Evolutionary conservation across 164 flowering plant species (phyloP).

Genomic region (Berberis vulgaris): DNA sequence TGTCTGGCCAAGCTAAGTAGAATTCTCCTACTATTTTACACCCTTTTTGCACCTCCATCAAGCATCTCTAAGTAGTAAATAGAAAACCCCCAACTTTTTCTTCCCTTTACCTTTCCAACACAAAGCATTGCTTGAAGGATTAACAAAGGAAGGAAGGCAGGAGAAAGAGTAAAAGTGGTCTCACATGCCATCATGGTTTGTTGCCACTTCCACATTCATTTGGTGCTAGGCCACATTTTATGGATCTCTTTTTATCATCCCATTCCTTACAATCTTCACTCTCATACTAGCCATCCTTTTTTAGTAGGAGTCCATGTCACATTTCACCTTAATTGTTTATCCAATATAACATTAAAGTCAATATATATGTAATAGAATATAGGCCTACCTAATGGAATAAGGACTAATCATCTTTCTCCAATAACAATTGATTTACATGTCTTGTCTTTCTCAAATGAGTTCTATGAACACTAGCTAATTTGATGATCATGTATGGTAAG

Average conservation of each 20-base stretch:
- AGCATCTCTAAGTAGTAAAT: neutral
- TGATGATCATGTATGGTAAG: too few relatives aligned
- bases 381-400: conserved; percentile 1
- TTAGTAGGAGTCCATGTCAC: too few relatives aligned
- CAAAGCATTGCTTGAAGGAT: conserved; percentile 2
- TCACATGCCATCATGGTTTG: neutral
- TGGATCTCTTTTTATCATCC: too few relatives aligned
- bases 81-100: neutral
- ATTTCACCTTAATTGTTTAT: too few relatives aligned
- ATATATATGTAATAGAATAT: too few relatives aligned
- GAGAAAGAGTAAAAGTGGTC: neutral
- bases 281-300: too few relatives aligned
- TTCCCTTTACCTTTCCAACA: neutral
- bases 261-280: too few relatives aligned
- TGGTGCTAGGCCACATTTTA: neutral
- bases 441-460: neutral
- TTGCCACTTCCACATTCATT: neutral
- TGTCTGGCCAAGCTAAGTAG: too few relatives aligned
- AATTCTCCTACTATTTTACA: too few relatives aligned
- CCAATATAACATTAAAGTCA: too few relatives aligned
- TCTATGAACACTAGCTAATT: neutral
- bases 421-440: neutral
- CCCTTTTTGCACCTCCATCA: too few relatives aligned
- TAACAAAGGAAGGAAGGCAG: conserved; percentile 1
- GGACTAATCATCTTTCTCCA: neutral